Conservation (phyloP, 306 rosid genomes). For the Lablab purpureus region DNA sequence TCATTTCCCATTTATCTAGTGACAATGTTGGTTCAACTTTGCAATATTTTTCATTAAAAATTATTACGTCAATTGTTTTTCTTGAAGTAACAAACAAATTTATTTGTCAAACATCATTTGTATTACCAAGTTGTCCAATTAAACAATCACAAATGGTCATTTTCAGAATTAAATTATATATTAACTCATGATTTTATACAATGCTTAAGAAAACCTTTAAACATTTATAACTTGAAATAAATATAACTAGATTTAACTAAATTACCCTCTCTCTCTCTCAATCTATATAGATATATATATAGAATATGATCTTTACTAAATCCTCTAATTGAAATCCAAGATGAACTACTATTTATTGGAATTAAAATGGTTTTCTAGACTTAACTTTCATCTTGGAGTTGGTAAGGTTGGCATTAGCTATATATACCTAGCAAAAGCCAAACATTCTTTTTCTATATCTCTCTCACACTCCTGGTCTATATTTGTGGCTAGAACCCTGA, state of each 20-base stretch:
- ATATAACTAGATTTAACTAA: not conserved
- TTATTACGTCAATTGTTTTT: no score
- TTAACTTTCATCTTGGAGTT: not conserved
- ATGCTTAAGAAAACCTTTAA: not conserved
- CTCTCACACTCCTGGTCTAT: not conserved
- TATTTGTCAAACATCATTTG: not conserved
- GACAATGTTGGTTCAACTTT: no score
- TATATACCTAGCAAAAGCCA: not conserved
- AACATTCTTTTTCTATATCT: not conserved
- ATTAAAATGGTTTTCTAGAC: not conserved
- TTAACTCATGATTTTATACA: not conserved
- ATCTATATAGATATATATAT: not conserved
- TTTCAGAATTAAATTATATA: not conserved
- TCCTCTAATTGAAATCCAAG: conserved; percentile 20
- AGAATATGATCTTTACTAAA: not conserved
- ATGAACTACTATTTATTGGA: conserved; percentile 23
- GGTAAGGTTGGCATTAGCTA: not conserved
- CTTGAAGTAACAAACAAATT: not conserved
- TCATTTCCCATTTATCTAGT: no score
- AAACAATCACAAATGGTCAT: not conserved
- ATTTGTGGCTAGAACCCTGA: conserved; percentile 35
- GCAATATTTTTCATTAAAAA: no score
- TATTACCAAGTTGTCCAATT: not conserved
- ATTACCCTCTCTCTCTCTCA: not conserved
- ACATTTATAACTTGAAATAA: not conserved